A percentile compares a stretch with the other conserved stretches of the same genome.
These are phyloP conservation scores for Musa balbisiana DNA, from an alignment of 202 grass and related monocot species.

Conservation along the genomic window DNA sequence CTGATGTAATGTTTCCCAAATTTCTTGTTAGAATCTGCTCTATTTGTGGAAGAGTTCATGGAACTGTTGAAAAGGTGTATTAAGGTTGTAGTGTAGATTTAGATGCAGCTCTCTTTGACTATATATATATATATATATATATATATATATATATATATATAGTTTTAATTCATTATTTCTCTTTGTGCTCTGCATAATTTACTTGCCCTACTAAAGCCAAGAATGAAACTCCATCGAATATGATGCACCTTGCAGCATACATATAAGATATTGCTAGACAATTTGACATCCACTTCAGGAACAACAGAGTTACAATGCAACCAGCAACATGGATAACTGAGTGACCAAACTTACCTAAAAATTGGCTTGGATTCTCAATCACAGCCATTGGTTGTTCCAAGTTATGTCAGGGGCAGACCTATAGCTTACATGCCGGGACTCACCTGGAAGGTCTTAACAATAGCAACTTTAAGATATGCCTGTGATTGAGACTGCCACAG, in stretches of 20 bases:
- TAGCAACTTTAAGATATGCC: background rate
- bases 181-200: too few relatives aligned
- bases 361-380: background rate
- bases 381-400: background rate
- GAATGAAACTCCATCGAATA: too few relatives aligned
- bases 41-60: too few relatives aligned
- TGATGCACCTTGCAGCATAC: background rate
- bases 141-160: too few relatives aligned
- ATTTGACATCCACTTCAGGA: background rate
- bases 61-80: too few relatives aligned
- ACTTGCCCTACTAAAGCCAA: background rate
- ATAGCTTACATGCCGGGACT: background rate
- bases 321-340: background rate
- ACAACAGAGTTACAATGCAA: background rate
- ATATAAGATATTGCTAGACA: background rate
- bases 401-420: background rate
- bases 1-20: too few relatives aligned
- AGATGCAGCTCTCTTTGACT: too few relatives aligned
- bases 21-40: too few relatives aligned
- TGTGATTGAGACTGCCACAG: constrained; percentile 14
- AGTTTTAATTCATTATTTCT: too few relatives aligned
- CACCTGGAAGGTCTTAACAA: background rate
- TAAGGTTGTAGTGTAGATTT: too few relatives aligned
- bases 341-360: background rate
- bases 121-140: too few relatives aligned